phyloP scores from a whole-genome alignment of 2,329 filamentous ascomycete genomes.

The Talaromyces islandicus region DNA sequence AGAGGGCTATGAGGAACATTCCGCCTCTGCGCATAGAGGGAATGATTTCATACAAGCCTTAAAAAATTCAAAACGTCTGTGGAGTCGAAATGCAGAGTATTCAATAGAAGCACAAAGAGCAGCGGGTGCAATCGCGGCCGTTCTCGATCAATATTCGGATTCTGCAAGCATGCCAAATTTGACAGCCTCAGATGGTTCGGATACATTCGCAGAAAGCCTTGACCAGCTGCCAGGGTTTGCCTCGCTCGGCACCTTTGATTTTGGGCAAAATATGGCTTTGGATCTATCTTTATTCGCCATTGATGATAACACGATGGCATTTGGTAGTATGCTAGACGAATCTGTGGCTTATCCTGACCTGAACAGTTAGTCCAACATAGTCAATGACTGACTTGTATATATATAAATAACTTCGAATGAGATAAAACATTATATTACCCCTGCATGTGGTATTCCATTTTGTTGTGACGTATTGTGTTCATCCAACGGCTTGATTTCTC shows the following conservation, averaged over 20 bases:
- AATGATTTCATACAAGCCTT: conserved; percentile 6
- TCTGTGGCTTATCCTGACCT: conserved; percentile 13
- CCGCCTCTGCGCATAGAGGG: not conserved
- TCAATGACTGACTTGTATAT: too few relatives aligned
- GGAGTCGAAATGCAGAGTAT: conserved; percentile 1
- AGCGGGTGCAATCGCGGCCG: conserved; percentile 2
- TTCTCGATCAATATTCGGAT: not conserved
- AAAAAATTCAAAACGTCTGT: conserved; percentile 1
- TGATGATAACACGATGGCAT: conserved; percentile 2
- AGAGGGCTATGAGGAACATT: not conserved
- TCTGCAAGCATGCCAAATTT: not conserved
- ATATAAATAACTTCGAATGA: too few relatives aligned
- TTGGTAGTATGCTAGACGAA: conserved; percentile 1
- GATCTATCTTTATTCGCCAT: not conserved
- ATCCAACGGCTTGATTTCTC: too few relatives aligned
- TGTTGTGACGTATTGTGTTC: too few relatives aligned
- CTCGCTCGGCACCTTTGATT: not conserved
- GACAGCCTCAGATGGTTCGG: not conserved
- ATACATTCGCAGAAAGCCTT: not conserved
- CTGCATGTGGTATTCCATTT: too few relatives aligned
- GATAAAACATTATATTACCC: too few relatives aligned
- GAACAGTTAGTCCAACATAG: not conserved
- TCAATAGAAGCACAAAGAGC: conserved; percentile 8
- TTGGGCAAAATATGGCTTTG: not conserved
- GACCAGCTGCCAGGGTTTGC: not conserved